Base-by-base conservation (phyloP, 176 grass and related monocot genomes). In the Luzula sylvatica region DNA sequence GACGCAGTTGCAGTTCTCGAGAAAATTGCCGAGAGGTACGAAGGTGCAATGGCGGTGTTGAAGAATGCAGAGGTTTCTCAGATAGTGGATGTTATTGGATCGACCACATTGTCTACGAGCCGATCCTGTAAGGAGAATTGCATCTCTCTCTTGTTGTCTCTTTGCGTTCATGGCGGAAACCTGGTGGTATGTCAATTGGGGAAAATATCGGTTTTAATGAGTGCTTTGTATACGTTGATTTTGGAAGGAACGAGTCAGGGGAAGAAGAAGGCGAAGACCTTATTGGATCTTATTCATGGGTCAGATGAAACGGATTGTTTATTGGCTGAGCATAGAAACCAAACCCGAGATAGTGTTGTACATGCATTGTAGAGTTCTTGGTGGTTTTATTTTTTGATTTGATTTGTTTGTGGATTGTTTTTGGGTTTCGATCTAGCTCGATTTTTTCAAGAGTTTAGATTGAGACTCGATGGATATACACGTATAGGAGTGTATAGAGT, bases 251-350 rank as follows among this genome's bases (percentile, higher is more conserved):
- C 58, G 1, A 26, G 77, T 15, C 38, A 41, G 23, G 84, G 58
- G 1, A 28, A 59, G 2, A 86, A 59, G 71, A 89, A 65, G 27
- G 81, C 90, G 2, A 66, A 70, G 43, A 86, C 50, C 74, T 43
- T 96, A 5, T 54, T 96, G 40, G 78, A 86, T 25, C 81, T 69
- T 43, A 89, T 96, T 38, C 84, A 89, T 56, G 55, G 20, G 8
- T 58, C 60, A 38, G 56, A 69, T 43, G 63, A 53, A 63, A 2
- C 71, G 15, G 53, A 11, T 20, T 50, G 49, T 63, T 42, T 14
- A 53, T 28, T 18, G 2, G 18, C 52, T 5, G 3, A 68, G 7
- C 38, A 17, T 3, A n/a, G 58, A 3, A 38, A 13, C 8, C 59
- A 32, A 49, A 20, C 29, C 1, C 63, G 51, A 21, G 75, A 82